Base-by-base conservation (phyloP, 176 grass and related monocot genomes). In the Ensete ventricosum region DNA sequence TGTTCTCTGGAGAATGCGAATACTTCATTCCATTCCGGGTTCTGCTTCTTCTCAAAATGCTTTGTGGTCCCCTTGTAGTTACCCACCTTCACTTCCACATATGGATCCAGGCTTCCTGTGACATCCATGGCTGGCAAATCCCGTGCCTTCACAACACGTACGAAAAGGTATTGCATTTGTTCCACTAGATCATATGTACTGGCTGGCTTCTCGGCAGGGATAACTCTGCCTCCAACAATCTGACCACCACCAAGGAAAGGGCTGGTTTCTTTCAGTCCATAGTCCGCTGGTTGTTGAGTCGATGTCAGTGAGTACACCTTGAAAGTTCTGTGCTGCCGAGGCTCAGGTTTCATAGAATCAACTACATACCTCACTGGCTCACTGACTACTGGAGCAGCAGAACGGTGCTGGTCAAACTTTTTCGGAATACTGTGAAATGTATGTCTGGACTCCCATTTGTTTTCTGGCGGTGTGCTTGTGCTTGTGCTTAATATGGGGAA, bases 1-100 rank as follows among this genome's bases (percentile, higher is more conserved):
- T 82, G 62, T 73, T 93, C 84, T 77, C 78, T 78, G 23, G 87
- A 86, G 77, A 93, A 89, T 20, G 84, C 87, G 77, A 93, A 86
- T 16, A 89, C 90, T 82, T 89, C 83, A 84, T 82, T 85, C 90
- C 90, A 93, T 52, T 84, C 82, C 55, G 90, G 86, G 43, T 81
- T 84, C 64, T 14, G 14, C 24, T 87, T 81, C 78, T 89, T 84
- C 71, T 83, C 87, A 43, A 86, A 70, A 83, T 84, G 81, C 20
- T 80, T 85, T 67, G 87, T 93, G 50, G 22, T 71, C 72, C 84
- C 80, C 64, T 73, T 77, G 82, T 84, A 78, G 80, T 75, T 67
- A 6, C 86, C 82, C 50, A 87, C 62, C 57, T 53, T 76, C 1
- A 89, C 8, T 80, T 93, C 87, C 0, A 81, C 79, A 62, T 69